Evolutionary conservation across 306 rosid species (phyloP), one percentile per base, ranked within the genome.

Genomic region (Vigna reflexopilosa): DNA sequence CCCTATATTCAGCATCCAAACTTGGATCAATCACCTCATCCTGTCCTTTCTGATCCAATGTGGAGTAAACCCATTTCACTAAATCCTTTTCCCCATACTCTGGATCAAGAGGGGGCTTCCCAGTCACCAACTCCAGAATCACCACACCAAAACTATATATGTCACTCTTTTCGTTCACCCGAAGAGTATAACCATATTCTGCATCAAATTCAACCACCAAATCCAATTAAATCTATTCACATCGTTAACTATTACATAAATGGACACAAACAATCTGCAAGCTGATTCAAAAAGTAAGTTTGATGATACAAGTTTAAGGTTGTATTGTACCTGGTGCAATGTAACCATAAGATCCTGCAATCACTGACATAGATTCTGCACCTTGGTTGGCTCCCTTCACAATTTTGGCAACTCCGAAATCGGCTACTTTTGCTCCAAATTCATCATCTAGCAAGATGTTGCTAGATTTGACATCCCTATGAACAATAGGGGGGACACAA

Each of bases 311-410:
- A 51, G 28, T 49, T 57, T 50, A 36, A 69, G 26, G 34, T 51
- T 4, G 34, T 26, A 1, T 26, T 26, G 48, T 82, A 92, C 97
- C 97, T 90, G 97, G 97, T 67, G 97, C 97, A 83, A 92, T 87
- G 84, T 92, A 92, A n/a, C 97, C 97, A 64, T 86, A 87, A 68
- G 97, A 90, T 73, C 97, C 97, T 2, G 97, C 97, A 36, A 92
- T 77, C 15, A 80, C 87, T 72, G 97, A 92, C 97, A 92, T 92
- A 14, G 91, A 75, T 65, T 86, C 89, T 58, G 70, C 80, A 1
- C 85, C 90, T 73, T 87, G 88, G 79, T 63, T 70, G 66, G 55
- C 82, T 44, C 85, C 79, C 2, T 58, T 77, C 4, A 86, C 73
- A 58, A 64, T 78, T 85, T 90, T 92, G 32, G 97, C 96, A 12